Base-by-base conservation (phyloP, 1,139 yeast genomes). In the Geotrichum cucujoidarum region DNA sequence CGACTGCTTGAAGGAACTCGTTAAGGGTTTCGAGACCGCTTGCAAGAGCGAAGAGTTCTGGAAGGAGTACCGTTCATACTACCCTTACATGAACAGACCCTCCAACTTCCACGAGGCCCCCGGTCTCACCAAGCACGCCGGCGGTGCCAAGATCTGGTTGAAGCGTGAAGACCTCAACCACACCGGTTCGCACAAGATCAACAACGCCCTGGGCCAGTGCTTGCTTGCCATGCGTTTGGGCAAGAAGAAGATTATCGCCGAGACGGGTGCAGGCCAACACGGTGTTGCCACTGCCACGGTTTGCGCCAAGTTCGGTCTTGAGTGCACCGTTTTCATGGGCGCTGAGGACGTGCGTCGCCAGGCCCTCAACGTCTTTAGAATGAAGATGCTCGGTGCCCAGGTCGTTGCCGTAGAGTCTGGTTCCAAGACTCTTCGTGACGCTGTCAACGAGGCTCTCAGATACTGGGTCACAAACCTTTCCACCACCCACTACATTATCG, bases 221-320 rank as follows among this genome's bases (percentile, higher is more conserved):
- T 74, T 92, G 53, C 75, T 92, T 58, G 98, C 98, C 32, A 86
- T 77, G 67, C 78, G 98, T 67, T 75, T 94, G 58, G 98, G 98
- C 43, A 92, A 92, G 73, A 81, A 73, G 53, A 81, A 85, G 60
- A 80, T 92, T 54, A 92, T 92, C 65, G 99, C 99, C 40, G 99
- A 92, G 72, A 92, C 99, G 40, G 99, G 99, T 68, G 99, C 99
- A 48, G 99, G 99, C 55, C 99, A 92, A 73, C 99, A 92, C 66
- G 99, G 99, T 72, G 99, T 92, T 39, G 99, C 99, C 40, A 92
- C 98, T 51, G 99, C 99, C 27, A 92, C 98, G 49, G 97, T 95
- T 0, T 90, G 96, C 71, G 99, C 99, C 57, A 94, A 92, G 68
- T 92, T 92, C 60, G 98, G 98, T 47, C 68, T 92, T 69, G 80